Evolutionary conservation across 331 rosid species (phyloP), one percentile per base, ranked within the genome.

Genomic region (Dryas integrifolia): DNA sequence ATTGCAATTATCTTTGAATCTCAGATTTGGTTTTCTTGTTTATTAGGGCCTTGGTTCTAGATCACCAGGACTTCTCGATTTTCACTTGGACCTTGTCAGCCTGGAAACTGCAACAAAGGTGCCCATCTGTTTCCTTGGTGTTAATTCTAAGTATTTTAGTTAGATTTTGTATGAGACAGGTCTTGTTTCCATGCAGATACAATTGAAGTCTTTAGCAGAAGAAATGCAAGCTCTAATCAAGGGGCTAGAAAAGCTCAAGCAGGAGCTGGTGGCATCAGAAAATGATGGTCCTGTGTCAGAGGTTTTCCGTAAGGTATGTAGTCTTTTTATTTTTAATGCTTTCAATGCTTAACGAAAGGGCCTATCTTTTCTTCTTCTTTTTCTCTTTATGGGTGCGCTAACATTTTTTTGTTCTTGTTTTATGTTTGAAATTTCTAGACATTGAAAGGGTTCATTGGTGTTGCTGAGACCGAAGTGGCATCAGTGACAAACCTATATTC

Each of bases 181-280:
- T 62, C 66, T 14, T 51, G 38, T 64, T 78, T 76, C 53, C 70
- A 79, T 84, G 82, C 88, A 95, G 99, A 92, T 95, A 85, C 99
- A 92, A 95, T 83, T 95, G 88, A 92, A 95, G 82, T 90, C 98
- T 69, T 90, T 95, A 84, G 98, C 99, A 41, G 98, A 95, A 87
- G 99, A 95, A 86, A 95, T 95, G 99, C 98, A 92, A 86, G 99
- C 98, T 67, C 84, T 95, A 82, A 90, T 84, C 77, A 95, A 88
- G 82, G 99, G 99, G 65, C 73, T 95, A 74, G 98, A 95, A 79
- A 92, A 92, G 85, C 92, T 95, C 79, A 92, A 78, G 80, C 97
- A 90, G 84, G 98, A 95, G 85, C 83, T 89, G 76, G 85, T 76
- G 57, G 98, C 91, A 49, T 92, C 94, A 47, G 97, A 84, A 87